phyloP scores from a whole-genome alignment of 257 asterid genomes.

The Solanum chiquidenum region DNA sequence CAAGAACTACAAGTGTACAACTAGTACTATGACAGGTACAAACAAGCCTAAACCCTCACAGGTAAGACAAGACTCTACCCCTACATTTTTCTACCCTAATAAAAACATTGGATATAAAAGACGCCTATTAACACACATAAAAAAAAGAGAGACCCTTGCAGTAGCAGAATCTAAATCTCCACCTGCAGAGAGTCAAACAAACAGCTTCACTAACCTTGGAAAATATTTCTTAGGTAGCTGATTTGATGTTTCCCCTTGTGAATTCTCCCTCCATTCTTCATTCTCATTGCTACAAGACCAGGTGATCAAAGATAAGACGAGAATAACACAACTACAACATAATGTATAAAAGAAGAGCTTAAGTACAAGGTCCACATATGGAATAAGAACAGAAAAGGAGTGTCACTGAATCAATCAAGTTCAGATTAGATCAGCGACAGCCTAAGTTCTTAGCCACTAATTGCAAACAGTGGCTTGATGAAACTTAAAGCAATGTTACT shows the following conservation, averaged over 20 bases:
- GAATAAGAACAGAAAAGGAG: neutral
- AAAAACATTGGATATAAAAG: neutral
- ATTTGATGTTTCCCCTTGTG: neutral
- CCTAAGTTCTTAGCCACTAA: neutral
- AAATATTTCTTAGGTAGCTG: neutral
- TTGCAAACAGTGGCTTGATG: neutral
- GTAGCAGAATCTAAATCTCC: neutral
- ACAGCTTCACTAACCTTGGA: conserved; percentile 4
- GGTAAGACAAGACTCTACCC: neutral
- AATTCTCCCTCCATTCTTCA: neutral
- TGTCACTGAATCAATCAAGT: neutral
- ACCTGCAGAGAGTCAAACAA: neutral
- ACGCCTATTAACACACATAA: neutral
- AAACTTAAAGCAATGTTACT: neutral
- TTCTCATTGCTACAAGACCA: neutral
- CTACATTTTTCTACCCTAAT: neutral
- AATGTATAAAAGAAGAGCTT: neutral
- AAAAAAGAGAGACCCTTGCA: neutral
- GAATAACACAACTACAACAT: neutral
- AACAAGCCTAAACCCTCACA: neutral
- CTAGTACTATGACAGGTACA: neutral
- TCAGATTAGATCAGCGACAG: neutral
- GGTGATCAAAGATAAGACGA: neutral
- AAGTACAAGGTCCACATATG: neutral
- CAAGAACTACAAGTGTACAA: neutral